Evolutionary conservation across 306 rosid genomes (phyloP).

Genomic region (Heteromeles arbutifolia): DNA sequence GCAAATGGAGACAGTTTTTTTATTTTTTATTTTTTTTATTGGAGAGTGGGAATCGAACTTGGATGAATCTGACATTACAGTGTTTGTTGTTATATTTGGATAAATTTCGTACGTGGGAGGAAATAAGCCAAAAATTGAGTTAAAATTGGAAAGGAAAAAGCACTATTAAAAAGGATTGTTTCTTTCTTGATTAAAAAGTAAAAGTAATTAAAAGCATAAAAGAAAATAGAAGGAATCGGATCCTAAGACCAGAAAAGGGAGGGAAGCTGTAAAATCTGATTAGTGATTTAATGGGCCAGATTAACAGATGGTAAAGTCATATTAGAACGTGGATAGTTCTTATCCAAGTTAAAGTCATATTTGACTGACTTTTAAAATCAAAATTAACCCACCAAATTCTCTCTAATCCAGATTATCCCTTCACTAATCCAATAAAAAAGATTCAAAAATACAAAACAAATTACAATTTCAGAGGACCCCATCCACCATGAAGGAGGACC

Average conservation of each 20-base stretch:
- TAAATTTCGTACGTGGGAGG: neutral
- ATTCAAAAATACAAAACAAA: neutral
- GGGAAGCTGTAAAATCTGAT: neutral
- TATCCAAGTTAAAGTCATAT: constrained; percentile 16
- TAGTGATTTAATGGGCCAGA: constrained; percentile 1
- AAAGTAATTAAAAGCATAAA: neutral
- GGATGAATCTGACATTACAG: no score
- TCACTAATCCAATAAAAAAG: neutral
- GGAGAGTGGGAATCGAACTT: no score
- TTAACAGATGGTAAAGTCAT: neutral
- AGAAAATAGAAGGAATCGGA: neutral
- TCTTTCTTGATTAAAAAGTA: neutral
- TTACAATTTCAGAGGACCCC: neutral
- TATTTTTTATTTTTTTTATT: no score
- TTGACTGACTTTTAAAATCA: constrained; percentile 4
- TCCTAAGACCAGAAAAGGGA: neutral
- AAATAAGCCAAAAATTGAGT: neutral
- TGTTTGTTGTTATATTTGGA: neutral
- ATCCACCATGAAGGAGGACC: constrained; percentile 13
- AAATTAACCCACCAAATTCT: constrained; percentile 14
- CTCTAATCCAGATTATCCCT: constrained; percentile 2
- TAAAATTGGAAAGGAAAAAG: neutral
- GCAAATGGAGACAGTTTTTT: accelerated
- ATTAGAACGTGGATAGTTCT: constrained; percentile 15
- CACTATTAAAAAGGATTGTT: neutral